A percentile compares a stretch with the other conserved stretches of the same genome.
Conservation (phyloP, 495 filamentous ascomycete genomes). For the Parathielavia appendiculata region DNA sequence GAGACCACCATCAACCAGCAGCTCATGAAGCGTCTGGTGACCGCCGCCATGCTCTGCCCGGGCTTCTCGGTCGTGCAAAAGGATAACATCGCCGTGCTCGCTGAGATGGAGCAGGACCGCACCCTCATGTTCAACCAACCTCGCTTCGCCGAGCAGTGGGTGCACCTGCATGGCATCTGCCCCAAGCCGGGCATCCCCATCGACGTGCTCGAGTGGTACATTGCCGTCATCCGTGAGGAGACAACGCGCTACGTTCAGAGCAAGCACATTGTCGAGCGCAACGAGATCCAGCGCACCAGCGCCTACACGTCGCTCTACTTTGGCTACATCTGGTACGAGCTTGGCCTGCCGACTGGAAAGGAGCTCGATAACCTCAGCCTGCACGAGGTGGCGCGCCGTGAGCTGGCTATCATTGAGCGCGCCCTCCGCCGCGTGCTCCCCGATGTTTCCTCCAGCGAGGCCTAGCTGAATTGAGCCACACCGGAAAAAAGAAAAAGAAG, state of each 20-base stretch:
- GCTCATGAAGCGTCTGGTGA: slow-evolving; percentile 54
- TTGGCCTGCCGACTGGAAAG: slow-evolving; percentile 27
- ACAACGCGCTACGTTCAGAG: slow-evolving; percentile 28
- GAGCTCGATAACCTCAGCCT: slow-evolving; percentile 36
- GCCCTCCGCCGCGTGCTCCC: slow-evolving; percentile 29
- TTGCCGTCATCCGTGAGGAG: slow-evolving; percentile 46
- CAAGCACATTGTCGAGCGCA: slow-evolving; percentile 23
- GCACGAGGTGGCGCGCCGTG: slow-evolving; percentile 27
- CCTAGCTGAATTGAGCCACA: background rate
- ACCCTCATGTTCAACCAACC: slow-evolving; percentile 34
- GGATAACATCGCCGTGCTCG: slow-evolving; percentile 41
- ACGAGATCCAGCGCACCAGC: slow-evolving; percentile 30
- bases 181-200: slow-evolving; percentile 36
- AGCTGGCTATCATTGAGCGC: slow-evolving; percentile 40
- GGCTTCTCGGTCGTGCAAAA: slow-evolving; percentile 61
- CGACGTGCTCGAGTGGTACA: slow-evolving; percentile 52
- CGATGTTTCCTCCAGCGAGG: background rate
- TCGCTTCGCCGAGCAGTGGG: slow-evolving; percentile 37
- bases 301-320: slow-evolving; percentile 35
- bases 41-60: slow-evolving; percentile 55
- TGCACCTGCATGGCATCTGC: slow-evolving; percentile 36
- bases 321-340: slow-evolving; percentile 43
- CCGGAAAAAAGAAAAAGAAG: background rate
- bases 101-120: slow-evolving; percentile 21
- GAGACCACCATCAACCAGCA: slow-evolving; percentile 44